Conservation (phyloP, 2,329 filamentous ascomycete genomes). For the Colletotrichum scovillei region DNA sequence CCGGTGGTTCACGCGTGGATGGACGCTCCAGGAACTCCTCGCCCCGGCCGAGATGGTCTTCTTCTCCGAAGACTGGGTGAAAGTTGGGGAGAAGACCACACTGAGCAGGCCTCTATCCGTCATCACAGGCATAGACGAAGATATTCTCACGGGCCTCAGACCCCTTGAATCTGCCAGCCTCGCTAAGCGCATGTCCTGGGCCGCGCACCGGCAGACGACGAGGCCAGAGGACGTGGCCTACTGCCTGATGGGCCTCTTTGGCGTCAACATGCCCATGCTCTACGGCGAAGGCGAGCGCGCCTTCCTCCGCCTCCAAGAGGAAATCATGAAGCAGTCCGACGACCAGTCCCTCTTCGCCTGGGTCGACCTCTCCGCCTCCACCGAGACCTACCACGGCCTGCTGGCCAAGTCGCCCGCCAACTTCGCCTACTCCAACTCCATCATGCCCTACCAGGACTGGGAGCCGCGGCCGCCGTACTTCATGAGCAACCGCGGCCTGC, state of each 20-base stretch:
- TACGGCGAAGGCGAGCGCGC: background rate
- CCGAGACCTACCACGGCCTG: background rate
- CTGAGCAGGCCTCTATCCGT: background rate
- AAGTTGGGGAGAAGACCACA: background rate
- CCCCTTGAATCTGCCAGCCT: background rate
- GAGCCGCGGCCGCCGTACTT: slow-evolving; percentile 41
- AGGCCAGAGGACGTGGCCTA: background rate
- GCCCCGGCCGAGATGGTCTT: background rate
- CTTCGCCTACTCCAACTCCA: slow-evolving; percentile 51
- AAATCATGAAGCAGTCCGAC: background rate
- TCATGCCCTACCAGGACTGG: slow-evolving; percentile 46
- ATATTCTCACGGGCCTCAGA: background rate
- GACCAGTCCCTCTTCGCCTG: slow-evolving; percentile 1
- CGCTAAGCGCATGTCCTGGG: background rate
- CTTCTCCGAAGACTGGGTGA: background rate
- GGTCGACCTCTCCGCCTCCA: background rate
- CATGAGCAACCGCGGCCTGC: slow-evolving; percentile 43
- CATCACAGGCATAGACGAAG: background rate
- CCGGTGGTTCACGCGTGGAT: background rate
- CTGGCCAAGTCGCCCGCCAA: slow-evolving; percentile 47
- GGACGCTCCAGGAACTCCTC: background rate
- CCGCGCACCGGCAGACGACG: background rate
- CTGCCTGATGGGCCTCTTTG: background rate
- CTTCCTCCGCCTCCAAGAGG: background rate
- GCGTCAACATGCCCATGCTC: background rate